Base-by-base conservation (phyloP, 1,139 yeast species). In the Blastobotrys petasosporus region DNA sequence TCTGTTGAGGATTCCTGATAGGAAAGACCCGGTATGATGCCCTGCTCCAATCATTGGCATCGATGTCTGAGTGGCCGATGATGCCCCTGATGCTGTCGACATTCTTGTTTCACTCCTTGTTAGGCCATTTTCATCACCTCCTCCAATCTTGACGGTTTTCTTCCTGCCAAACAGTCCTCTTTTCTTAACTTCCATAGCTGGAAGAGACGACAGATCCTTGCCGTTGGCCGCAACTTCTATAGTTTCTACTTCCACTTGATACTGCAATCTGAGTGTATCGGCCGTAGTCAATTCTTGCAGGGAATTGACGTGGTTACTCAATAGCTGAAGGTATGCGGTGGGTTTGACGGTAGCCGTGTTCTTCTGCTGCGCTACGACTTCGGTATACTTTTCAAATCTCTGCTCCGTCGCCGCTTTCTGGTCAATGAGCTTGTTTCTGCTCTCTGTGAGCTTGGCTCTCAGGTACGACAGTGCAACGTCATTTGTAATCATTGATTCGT, bases 211-310 rank as follows among this genome's bases (percentile, higher is more conserved):
- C 50, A 66, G 49, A 42, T 66, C 69, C 45, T 62, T 74, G 55
- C 83, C 92, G 10, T 84, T 87, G 0, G 94, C 94, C 45, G 85
- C 90, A 51, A 82, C 79, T 62, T 87, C 94, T 54, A 94, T 87
- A 13, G 94, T 80, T 63, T 92, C 97, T 45, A 90, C 81, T 57
- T 85, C 94, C 12, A 90, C 97, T 59, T 87, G 95, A 25, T 81
- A 76, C 46, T 75, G 74, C 32, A 90, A 80, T 52, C 95, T 76
- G 41, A 68, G 67, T 3, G 86, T 80, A 62, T 94, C 98, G 51
- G 82, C 81, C 40, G 76, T 70, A 54, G 92, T 76, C 54, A 87
- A 85, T 37, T 75, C 75, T 46, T 79, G 76, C 48, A 88, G 70
- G 2, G 77, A 64, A 12, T 68, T 60, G 39, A 88, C 68, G 39